Conservation (phyloP, 345 rosid species). For the Cardamine occulta region DNA sequence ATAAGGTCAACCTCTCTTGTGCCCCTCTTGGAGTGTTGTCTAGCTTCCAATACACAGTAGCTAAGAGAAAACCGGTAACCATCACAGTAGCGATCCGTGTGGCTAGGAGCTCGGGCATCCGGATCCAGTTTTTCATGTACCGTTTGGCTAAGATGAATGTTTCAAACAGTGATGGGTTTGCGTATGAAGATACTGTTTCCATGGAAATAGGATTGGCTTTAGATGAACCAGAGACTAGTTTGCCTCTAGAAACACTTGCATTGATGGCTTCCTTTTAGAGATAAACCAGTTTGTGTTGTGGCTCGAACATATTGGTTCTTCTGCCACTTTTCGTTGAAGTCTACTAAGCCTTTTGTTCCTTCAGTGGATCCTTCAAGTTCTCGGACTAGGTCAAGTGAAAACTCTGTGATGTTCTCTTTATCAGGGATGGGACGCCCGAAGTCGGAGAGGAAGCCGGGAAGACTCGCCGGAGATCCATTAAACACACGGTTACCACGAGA, state of each 20-base stretch:
- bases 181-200: slow-evolving; percentile 44
- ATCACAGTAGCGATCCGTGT: slow-evolving; percentile 37
- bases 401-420: slow-evolving; percentile 74
- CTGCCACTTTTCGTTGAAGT: slow-evolving; percentile 73
- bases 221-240: slow-evolving; percentile 46
- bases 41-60: slow-evolving; percentile 72
- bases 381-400: slow-evolving; percentile 69
- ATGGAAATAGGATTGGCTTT: slow-evolving; percentile 13
- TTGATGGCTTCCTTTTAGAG: slow-evolving; percentile 41
- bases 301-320: slow-evolving; percentile 15
- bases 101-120: slow-evolving; percentile 39
- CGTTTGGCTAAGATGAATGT: slow-evolving; percentile 43
- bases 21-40: slow-evolving; percentile 51
- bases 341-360: slow-evolving; percentile 60
- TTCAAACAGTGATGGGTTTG: slow-evolving; percentile 35
- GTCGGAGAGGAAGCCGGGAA: slow-evolving; percentile 59
- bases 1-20: slow-evolving; percentile 52
- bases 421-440: slow-evolving; percentile 78
- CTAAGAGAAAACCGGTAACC: slow-evolving; percentile 53
- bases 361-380: slow-evolving; percentile 52
- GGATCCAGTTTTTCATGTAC: slow-evolving; percentile 45
- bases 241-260: slow-evolving; percentile 43
- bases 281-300: slow-evolving; percentile 20
- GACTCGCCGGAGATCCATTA: slow-evolving; percentile 60
- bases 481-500: slow-evolving; percentile 63